A percentile compares a stretch with the other conserved stretches of the same genome.
These are phyloP conservation scores for Geum urbanum DNA, from an alignment of 306 rosid species.

Conservation along the genomic window DNA sequence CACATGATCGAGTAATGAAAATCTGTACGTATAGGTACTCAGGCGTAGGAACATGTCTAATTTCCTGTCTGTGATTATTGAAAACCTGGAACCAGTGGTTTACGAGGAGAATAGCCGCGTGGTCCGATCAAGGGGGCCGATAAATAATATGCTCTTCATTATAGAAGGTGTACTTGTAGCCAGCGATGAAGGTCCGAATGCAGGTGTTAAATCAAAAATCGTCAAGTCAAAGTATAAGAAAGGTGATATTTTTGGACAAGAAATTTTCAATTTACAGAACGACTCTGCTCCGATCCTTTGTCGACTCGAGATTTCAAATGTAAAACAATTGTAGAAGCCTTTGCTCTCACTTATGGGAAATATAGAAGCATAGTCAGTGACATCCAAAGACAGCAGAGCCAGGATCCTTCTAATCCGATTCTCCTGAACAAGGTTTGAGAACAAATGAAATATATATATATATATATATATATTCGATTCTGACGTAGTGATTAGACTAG, in stretches of 20 bases:
- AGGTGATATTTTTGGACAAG: neutral
- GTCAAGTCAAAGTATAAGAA: too few species aligned
- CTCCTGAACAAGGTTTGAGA: too few species aligned
- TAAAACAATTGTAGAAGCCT: neutral
- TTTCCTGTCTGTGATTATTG: too few species aligned
- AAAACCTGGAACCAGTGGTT: neutral
- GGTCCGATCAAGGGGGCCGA: neutral
- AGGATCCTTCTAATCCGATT: too few species aligned
- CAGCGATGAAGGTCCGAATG: neutral
- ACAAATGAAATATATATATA: too few species aligned
- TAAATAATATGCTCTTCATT: neutral
- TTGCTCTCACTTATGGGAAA: neutral
- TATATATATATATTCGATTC: too few species aligned
- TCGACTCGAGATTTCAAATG: neutral
- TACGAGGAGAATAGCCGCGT: neutral
- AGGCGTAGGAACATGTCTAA: too few species aligned
- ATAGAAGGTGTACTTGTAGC: neutral
- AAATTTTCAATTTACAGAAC: neutral
- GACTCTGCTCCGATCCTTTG: neutral
- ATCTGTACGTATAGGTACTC: too few species aligned
- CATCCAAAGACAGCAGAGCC: too few species aligned
- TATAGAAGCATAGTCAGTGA: too few species aligned
- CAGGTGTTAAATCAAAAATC: neutral
- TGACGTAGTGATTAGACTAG: fast-evolving
- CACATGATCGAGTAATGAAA: too few species aligned